Percentiles rank a stretch among this genome's conserved stretches.
phyloP scores from a whole-genome alignment of 2,329 filamentous ascomycete genomes.

The Cryphonectria japonica region DNA sequence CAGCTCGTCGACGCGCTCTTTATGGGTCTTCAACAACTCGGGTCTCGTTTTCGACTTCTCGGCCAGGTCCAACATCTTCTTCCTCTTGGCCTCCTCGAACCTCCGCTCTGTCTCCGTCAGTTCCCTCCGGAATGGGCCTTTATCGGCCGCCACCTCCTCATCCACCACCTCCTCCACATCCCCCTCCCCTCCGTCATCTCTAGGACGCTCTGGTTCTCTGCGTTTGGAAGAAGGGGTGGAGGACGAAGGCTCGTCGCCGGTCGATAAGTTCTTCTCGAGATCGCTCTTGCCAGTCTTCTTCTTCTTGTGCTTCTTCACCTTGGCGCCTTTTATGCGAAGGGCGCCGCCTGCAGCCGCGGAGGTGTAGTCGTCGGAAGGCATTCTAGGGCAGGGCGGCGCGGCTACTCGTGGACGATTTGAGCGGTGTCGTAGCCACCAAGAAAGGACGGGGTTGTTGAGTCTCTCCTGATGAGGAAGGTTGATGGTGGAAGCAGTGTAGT shows the following conservation, averaged over 20 bases:
- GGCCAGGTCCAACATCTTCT: slow-evolving; percentile 79
- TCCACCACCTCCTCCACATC: slow-evolving; percentile 34
- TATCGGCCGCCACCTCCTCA: slow-evolving; percentile 33
- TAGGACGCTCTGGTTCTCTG: slow-evolving; percentile 38
- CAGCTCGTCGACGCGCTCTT: slow-evolving; percentile 92
- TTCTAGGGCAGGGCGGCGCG: slow-evolving; percentile 38
- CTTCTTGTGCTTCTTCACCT: slow-evolving; percentile 66
- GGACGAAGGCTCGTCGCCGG: slow-evolving; percentile 37
- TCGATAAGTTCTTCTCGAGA: slow-evolving; percentile 52
- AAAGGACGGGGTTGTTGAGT: neutral
- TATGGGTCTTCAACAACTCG: slow-evolving; percentile 93
- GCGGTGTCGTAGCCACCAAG: neutral
- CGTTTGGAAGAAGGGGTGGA: slow-evolving; percentile 37
- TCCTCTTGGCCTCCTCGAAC: slow-evolving; percentile 79
- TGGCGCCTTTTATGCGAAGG: slow-evolving; percentile 82
- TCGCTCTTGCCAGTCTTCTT: slow-evolving; percentile 61
- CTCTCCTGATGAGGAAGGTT: neutral
- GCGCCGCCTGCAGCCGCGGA: slow-evolving; percentile 69
- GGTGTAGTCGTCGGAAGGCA: slow-evolving; percentile 78
- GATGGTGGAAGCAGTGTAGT: neutral
- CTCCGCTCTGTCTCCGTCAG: slow-evolving; percentile 87
- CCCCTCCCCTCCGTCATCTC: slow-evolving; percentile 33
- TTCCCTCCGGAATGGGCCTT: slow-evolving; percentile 37
- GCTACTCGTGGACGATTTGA: neutral
- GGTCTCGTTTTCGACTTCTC: slow-evolving; percentile 60